Conservation (phyloP, 257 asterid genomes). For the Paulownia fortunei region DNA sequence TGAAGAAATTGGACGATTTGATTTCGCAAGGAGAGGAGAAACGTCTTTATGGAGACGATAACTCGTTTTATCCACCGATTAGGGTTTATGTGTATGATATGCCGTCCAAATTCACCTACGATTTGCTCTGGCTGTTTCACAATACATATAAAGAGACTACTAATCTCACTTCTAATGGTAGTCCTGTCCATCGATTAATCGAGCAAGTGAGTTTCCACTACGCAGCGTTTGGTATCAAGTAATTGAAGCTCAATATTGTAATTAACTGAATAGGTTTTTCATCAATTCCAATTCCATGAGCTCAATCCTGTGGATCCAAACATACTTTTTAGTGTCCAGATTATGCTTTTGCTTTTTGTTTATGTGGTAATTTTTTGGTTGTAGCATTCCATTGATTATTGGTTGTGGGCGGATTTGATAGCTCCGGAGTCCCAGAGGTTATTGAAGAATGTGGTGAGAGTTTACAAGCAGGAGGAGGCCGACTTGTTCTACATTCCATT, state of each 20-base stretch:
- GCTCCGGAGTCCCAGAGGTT: slow-evolving; percentile 79
- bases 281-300: slow-evolving; percentile 21
- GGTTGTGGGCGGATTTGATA: slow-evolving; percentile 97
- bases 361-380: neutral
- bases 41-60: slow-evolving; percentile 52
- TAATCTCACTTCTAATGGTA: slow-evolving; percentile 93
- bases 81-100: slow-evolving; percentile 85
- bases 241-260: neutral
- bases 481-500: slow-evolving; percentile 95
- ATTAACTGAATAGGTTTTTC: neutral
- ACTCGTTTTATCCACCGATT: slow-evolving; percentile 49
- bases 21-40: slow-evolving; percentile 55
- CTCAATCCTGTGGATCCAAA: slow-evolving; percentile 16
- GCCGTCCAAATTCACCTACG: slow-evolving; percentile 94
- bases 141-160: slow-evolving; percentile 66
- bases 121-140: slow-evolving; percentile 79
- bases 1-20: slow-evolving; percentile 61
- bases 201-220: slow-evolving; percentile 66
- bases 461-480: slow-evolving; percentile 85
- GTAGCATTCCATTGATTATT: slow-evolving; percentile 96
- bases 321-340: neutral
- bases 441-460: slow-evolving; percentile 82
- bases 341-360: neutral
- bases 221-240: neutral
- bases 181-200: slow-evolving; percentile 94